phyloP scores from a whole-genome alignment of 148 eudicot species.

The Salicornia ramosissima region DNA sequence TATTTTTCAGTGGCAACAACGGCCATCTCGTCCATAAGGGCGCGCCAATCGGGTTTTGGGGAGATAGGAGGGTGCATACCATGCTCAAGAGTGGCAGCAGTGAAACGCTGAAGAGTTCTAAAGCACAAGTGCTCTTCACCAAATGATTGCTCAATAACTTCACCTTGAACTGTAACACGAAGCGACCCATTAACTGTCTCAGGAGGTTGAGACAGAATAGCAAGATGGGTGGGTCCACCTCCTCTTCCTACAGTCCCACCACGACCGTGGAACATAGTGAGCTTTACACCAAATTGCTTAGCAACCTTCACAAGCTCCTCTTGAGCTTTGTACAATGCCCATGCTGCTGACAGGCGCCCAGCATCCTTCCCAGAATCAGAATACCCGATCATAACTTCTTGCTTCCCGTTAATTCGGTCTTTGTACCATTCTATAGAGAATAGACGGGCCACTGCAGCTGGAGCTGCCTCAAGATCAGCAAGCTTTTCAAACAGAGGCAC shows the following conservation, averaged over 20 bases:
- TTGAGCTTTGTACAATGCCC: slow-evolving; percentile 95
- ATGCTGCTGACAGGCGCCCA: slow-evolving; percentile 91
- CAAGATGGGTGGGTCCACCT: slow-evolving; percentile 98
- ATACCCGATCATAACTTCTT: slow-evolving; percentile 98
- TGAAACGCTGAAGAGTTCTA: slow-evolving; percentile 90
- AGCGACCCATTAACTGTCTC: slow-evolving; percentile 87
- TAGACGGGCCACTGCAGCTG: slow-evolving; percentile 85
- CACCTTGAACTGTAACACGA: slow-evolving; percentile 97
- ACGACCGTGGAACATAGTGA: slow-evolving; percentile 95
- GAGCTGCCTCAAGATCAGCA: slow-evolving; percentile 85
- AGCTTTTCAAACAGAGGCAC: slow-evolving; percentile 96
- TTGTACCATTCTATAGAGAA: slow-evolving; percentile 91
- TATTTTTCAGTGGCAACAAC: slow-evolving; percentile 77
- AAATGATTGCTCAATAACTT: slow-evolving; percentile 94
- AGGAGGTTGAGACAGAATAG: slow-evolving; percentile 97
- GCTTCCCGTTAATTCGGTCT: slow-evolving; percentile 78
- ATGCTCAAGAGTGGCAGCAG: slow-evolving; percentile 96
- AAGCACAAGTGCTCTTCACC: slow-evolving; percentile 98
- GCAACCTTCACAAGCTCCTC: slow-evolving; percentile 93
- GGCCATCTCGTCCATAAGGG: slow-evolving; percentile 80
- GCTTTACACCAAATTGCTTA: slow-evolving; percentile 76
- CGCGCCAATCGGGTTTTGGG: slow-evolving; percentile 96
- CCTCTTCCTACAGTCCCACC: slow-evolving; percentile 99
- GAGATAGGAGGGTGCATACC: slow-evolving; percentile 93
- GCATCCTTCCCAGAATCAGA: slow-evolving; percentile 98